These are phyloP conservation scores for Orbilia oligospora DNA, from an alignment of 2,329 filamentous ascomycete species.

Conservation along the genomic window DNA sequence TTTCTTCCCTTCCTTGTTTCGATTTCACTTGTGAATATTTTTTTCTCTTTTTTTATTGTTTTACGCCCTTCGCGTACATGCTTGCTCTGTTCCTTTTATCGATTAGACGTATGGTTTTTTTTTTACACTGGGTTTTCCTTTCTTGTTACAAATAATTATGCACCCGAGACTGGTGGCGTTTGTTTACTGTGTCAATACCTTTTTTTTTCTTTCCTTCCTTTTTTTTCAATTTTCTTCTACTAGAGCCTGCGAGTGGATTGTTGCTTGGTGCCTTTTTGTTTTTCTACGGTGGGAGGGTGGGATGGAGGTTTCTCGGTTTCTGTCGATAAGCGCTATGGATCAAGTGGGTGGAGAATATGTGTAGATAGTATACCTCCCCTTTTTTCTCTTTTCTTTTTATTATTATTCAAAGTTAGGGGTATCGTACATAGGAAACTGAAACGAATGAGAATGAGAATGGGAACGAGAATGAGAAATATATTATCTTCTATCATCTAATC, in stretches of 20 bases:
- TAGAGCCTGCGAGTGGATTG: constrained; percentile 14
- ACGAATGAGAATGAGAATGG: constrained; percentile 26
- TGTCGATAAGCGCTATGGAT: constrained; percentile 2
- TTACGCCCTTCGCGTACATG: constrained; percentile 19
- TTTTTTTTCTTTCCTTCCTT: background rate
- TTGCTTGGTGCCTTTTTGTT: background rate
- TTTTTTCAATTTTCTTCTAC: background rate
- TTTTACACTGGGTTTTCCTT: constrained; percentile 33
- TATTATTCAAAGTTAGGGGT: background rate
- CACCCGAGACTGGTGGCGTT: constrained; percentile 45
- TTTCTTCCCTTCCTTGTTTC: constrained; percentile 49
- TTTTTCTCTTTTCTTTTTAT: background rate
- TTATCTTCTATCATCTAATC: no score
- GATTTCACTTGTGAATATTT: constrained; percentile 60
- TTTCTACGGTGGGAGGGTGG: background rate
- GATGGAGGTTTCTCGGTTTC: constrained; percentile 2
- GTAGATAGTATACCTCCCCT: constrained; percentile 22
- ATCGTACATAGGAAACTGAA: constrained; percentile 11
- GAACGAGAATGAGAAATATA: background rate
- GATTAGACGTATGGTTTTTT: constrained; percentile 54
- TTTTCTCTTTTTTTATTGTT: constrained; percentile 26
- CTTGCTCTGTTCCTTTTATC: constrained; percentile 39
- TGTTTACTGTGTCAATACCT: constrained; percentile 32
- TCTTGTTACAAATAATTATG: constrained; percentile 45
- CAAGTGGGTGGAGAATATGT: constrained; percentile 58